A percentile compares a stretch with the other conserved stretches of the same genome.
phyloP scores from a whole-genome alignment of 169 alveolate species.

The Cyclospora cayetanensis region DNA sequence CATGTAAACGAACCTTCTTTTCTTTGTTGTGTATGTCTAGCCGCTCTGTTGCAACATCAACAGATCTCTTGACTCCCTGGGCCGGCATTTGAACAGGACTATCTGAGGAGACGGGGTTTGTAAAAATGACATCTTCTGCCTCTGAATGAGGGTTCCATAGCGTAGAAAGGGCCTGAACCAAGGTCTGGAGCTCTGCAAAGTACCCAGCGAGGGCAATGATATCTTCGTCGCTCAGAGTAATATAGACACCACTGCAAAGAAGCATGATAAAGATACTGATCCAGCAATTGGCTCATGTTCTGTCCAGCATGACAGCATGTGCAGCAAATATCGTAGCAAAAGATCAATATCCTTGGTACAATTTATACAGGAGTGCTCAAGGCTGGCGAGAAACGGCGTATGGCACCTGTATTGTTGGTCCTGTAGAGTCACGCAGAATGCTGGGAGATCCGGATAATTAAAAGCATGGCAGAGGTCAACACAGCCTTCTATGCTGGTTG shows the following conservation, averaged over 20 bases:
- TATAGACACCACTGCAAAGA: constrained; percentile 49
- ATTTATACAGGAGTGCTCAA: no score
- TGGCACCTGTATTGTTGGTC: constrained; percentile 48
- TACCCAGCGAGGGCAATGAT: constrained; percentile 24
- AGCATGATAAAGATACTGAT: no score
- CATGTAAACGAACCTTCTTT: no score
- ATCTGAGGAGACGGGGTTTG: not conserved
- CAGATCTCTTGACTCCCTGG: not conserved
- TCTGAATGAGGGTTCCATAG: not conserved
- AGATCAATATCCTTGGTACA: no score
- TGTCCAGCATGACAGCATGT: no score
- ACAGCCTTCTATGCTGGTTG: not conserved
- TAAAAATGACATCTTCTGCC: not conserved
- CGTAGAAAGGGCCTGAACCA: not conserved
- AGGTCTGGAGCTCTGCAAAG: not conserved
- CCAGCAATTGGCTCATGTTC: no score
- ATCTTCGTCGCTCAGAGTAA: constrained; percentile 49
- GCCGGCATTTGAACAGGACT: not conserved
- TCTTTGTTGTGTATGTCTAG: no score
- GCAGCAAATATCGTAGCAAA: no score
- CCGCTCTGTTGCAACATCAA: no score
- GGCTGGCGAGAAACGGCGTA: no score
- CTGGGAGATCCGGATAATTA: not conserved
- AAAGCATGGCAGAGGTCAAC: constrained; percentile 17
- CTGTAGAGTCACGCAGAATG: not conserved